phyloP scores from a whole-genome alignment of 2,329 filamentous ascomycete species.

The Huntiella bhutanensis region DNA sequence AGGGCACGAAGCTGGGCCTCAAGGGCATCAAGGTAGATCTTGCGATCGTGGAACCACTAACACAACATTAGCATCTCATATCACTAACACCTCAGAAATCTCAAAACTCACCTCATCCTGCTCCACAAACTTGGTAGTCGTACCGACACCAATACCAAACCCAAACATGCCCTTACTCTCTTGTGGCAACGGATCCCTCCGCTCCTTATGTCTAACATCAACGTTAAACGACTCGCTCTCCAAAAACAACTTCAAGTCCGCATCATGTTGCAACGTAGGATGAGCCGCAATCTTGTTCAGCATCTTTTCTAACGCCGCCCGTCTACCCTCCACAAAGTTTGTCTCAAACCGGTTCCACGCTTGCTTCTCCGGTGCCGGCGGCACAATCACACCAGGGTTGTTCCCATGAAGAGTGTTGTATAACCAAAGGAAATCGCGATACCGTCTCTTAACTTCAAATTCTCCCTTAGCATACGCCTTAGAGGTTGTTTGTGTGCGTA shows the following conservation, averaged over 20 bases:
- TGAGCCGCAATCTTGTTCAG: conserved; percentile 87
- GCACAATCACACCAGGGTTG: conserved; percentile 86
- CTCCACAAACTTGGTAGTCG: conserved; percentile 78
- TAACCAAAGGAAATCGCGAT: conserved; percentile 93
- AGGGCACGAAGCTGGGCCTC: conserved; percentile 80
- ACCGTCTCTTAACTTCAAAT: conserved; percentile 83
- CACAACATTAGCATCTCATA: conserved; percentile 10
- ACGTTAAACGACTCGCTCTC: conserved; percentile 93
- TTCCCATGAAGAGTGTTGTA: conserved; percentile 89
- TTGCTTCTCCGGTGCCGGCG: conserved; percentile 93
- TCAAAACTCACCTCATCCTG: conserved; percentile 64
- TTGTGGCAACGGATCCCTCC: conserved; percentile 63
- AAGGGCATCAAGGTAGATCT: conserved; percentile 81
- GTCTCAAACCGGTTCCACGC: conserved; percentile 88
- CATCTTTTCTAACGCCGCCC: conserved; percentile 91
- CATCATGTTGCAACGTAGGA: conserved; percentile 77
- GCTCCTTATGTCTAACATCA: conserved; percentile 94
- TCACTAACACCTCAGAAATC: not conserved
- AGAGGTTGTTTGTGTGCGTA: conserved; percentile 82
- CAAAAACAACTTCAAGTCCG: conserved; percentile 85
- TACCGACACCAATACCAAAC: conserved; percentile 53
- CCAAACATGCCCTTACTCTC: conserved; percentile 92
- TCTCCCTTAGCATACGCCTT: conserved; percentile 88
- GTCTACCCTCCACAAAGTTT: conserved; percentile 85
- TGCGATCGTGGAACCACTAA: conserved; percentile 94